A percentile compares a stretch with the other conserved stretches of the same genome.
phyloP scores from a whole-genome alignment of 441 rosid genomes.

The Eruca vesicaria region DNA sequence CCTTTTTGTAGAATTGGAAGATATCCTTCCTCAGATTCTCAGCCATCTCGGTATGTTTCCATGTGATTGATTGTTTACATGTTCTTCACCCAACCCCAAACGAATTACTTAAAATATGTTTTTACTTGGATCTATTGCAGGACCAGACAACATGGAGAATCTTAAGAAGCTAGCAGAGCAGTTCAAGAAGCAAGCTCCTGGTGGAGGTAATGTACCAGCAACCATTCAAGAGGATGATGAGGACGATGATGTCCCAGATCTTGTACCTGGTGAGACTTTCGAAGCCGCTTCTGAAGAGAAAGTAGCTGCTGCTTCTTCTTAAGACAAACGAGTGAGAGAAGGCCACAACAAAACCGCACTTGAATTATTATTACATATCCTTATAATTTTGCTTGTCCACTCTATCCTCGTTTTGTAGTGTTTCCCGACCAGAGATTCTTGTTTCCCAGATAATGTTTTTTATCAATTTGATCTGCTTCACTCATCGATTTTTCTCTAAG shows the following conservation, averaged over 20 bases:
- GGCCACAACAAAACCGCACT: conserved; percentile 12
- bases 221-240: conserved; percentile 48
- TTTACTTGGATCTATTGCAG: conserved; percentile 33
- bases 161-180: conserved; percentile 94
- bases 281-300: conserved; percentile 88
- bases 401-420: conserved; percentile 32
- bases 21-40: conserved; percentile 83
- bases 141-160: conserved; percentile 87
- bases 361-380: conserved; percentile 26
- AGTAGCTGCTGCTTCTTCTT: conserved; percentile 29
- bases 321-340: not conserved
- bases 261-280: conserved; percentile 82
- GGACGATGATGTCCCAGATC: conserved; percentile 89
- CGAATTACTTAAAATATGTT: not conserved
- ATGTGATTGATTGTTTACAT: not conserved
- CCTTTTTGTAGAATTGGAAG: conserved; percentile 65
- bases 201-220: conserved; percentile 40
- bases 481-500: not conserved
- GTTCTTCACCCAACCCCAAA: not conserved
- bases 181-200: conserved; percentile 72
- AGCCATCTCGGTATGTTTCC: conserved; percentile 67
- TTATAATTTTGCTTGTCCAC: conserved; percentile 23
- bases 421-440: conserved; percentile 21
- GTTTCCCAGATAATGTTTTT: conserved; percentile 20
- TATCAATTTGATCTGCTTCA: conserved; percentile 7